Evolutionary conservation across 345 rosid genomes (phyloP).

Genomic region (Sisymbrium altissimum): DNA sequence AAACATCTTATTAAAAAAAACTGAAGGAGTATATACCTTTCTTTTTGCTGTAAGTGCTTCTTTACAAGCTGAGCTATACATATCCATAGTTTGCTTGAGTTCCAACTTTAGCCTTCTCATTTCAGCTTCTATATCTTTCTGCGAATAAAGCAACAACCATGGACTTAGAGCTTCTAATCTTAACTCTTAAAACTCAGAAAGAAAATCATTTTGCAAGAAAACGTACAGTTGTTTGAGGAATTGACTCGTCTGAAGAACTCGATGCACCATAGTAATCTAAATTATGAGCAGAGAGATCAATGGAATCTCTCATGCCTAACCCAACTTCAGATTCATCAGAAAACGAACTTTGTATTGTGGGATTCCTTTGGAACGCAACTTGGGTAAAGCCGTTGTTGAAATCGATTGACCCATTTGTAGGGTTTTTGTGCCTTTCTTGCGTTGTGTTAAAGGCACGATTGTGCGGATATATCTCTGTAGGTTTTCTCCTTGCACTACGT

Average conservation of each 20-base stretch:
- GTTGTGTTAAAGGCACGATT: not conserved
- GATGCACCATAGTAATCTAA: constrained; percentile 28
- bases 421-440: not conserved
- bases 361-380: constrained; percentile 15
- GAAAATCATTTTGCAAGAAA: not conserved
- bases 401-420: constrained; percentile 9
- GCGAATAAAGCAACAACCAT: constrained; percentile 21
- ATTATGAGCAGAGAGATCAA: constrained; percentile 23
- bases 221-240: constrained; percentile 38
- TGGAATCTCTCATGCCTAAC: not conserved
- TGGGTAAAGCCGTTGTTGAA: constrained; percentile 19
- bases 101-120: constrained; percentile 78
- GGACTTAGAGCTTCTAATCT: not conserved
- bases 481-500: not conserved
- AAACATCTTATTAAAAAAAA: not conserved
- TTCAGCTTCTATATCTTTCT: constrained; percentile 70
- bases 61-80: constrained; percentile 85
- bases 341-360: constrained; percentile 11
- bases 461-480: constrained; percentile 9
- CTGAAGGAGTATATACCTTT: constrained; percentile 17
- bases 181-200: not conserved
- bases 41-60: constrained; percentile 75
- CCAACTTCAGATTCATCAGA: constrained; percentile 23
- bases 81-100: constrained; percentile 80
- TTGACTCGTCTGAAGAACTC: constrained; percentile 27